These are phyloP conservation scores for Coemansia umbellata DNA, from an alignment of 192 early-diverging fungal genomes.

Conservation along the genomic window DNA sequence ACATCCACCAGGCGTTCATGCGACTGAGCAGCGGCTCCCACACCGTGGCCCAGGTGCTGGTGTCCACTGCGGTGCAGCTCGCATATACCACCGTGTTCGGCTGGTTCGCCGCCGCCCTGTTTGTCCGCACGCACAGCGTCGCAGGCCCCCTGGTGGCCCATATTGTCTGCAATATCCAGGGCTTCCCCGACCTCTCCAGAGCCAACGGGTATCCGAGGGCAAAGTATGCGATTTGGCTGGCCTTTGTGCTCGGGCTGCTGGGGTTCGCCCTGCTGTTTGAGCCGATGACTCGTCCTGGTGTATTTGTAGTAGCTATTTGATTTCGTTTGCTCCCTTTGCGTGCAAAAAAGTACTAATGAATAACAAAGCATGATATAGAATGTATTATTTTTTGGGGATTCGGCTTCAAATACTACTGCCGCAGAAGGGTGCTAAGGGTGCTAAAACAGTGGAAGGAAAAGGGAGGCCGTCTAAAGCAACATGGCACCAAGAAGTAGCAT, in stretches of 20 bases:
- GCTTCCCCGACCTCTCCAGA: slow-evolving; percentile 14
- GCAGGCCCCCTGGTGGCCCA: slow-evolving; percentile 25
- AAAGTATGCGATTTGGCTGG: slow-evolving; percentile 21
- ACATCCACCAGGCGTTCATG: slow-evolving; percentile 28
- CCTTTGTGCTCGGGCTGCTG: slow-evolving; percentile 14
- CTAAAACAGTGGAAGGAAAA: no score
- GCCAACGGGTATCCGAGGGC: background rate
- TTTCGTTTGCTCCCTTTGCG: no score
- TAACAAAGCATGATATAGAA: no score
- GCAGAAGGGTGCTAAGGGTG: no score
- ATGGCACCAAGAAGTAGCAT: no score
- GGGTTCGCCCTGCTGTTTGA: slow-evolving; percentile 31
- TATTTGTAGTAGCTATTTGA: slow-evolving; percentile 17
- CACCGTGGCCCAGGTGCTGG: background rate
- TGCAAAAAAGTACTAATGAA: no score
- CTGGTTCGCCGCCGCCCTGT: slow-evolving; percentile 31
- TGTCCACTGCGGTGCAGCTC: slow-evolving; percentile 20
- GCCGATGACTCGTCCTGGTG: slow-evolving; percentile 39
- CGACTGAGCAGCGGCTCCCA: background rate
- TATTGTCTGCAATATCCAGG: slow-evolving; percentile 32
- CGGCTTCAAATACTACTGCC: no score
- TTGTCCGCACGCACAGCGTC: slow-evolving; percentile 21
- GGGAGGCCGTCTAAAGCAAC: no score
- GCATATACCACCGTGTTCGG: slow-evolving; percentile 39
- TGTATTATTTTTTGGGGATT: no score